A percentile compares a stretch with the other conserved stretches of the same genome.
Evolutionary conservation across 257 asterid species (phyloP).

Genomic region (Lithospermum erythrorhizon): DNA sequence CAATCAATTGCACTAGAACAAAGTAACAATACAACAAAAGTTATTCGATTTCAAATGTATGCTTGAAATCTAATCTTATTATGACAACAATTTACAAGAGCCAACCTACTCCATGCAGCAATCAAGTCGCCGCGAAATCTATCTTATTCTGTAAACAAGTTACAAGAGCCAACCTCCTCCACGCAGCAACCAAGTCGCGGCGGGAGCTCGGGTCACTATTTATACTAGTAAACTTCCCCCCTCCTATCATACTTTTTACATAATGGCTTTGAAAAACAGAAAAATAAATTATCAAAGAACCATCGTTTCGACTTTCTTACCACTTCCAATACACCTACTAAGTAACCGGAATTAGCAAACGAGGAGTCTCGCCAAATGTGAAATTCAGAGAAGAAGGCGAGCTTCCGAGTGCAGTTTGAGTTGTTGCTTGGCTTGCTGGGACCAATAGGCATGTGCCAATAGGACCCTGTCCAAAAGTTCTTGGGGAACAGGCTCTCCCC

Average conservation of each 20-base stretch:
- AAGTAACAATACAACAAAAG: neutral
- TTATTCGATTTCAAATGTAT: no score
- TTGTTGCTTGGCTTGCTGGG: slow-evolving; percentile 80
- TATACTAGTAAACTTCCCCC: slow-evolving; percentile 16
- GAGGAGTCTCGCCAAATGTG: neutral
- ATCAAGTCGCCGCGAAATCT: neutral
- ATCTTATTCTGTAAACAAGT: slow-evolving; percentile 40
- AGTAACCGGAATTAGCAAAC: no score
- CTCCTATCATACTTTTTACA: slow-evolving; percentile 24
- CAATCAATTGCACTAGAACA: neutral
- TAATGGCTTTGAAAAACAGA: slow-evolving; percentile 12
- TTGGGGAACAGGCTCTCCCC: slow-evolving; percentile 98
- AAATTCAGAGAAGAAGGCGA: slow-evolving; percentile 33
- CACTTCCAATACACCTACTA: neutral
- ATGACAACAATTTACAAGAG: slow-evolving; percentile 43
- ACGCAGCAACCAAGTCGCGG: slow-evolving; percentile 4
- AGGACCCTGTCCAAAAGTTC: slow-evolving; percentile 86
- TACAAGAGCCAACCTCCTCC: slow-evolving; percentile 32
- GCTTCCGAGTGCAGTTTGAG: slow-evolving; percentile 57
- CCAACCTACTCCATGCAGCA: slow-evolving; percentile 1
- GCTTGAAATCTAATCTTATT: slow-evolving; percentile 20
- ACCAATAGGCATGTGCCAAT: slow-evolving; percentile 91
- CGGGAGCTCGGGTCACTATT: slow-evolving; percentile 18
- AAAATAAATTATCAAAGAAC: slow-evolving; percentile 5
- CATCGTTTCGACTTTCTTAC: slow-evolving; percentile 1